These are phyloP conservation scores for Auricularia auricula-judae DNA, from an alignment of 768 basidiomycete genomes.

Conservation along the genomic window DNA sequence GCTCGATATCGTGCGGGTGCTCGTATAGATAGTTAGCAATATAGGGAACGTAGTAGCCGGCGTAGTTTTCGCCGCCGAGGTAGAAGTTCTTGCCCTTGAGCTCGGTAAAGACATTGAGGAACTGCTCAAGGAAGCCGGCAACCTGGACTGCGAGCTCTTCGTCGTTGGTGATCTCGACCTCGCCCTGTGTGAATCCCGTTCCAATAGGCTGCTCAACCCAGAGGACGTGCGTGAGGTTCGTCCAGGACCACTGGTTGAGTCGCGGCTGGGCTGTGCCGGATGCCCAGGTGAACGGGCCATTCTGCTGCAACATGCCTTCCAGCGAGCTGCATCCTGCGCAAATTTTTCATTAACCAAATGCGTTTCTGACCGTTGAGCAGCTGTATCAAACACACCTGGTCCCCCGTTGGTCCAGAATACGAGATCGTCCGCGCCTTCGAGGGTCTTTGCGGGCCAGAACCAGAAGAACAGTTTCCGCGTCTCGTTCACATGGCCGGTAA, in stretches of 20 bases:
- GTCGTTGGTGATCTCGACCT: constrained; percentile 5
- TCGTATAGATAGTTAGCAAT: constrained; percentile 15
- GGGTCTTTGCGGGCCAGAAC: constrained; percentile 24
- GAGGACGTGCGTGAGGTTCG: constrained; percentile 9
- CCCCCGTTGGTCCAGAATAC: constrained; percentile 26
- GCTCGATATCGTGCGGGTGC: constrained; percentile 10
- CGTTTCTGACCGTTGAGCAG: not conserved
- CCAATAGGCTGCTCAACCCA: constrained; percentile 15
- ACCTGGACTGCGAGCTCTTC: constrained; percentile 12
- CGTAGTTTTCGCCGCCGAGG: constrained; percentile 10
- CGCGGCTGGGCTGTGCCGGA: not conserved
- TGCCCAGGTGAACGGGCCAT: constrained; percentile 6
- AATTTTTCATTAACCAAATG: not conserved
- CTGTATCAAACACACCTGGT: not conserved
- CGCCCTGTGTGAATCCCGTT: not conserved
- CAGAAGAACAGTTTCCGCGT: constrained; percentile 30
- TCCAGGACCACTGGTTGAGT: constrained; percentile 10
- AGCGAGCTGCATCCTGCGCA: constrained; percentile 8
- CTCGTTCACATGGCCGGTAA: constrained; percentile 22
- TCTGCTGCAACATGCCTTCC: constrained; percentile 10
- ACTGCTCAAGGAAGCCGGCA: constrained; percentile 12
- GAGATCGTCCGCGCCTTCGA: constrained; percentile 18
- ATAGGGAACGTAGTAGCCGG: constrained; percentile 14
- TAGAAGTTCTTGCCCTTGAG: constrained; percentile 14
- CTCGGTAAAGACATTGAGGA: constrained; percentile 11